Percentiles rank a stretch among this genome's conserved stretches.
phyloP scores from a whole-genome alignment of 805 yeast species.

The Brettanomyces custersianus region DNA sequence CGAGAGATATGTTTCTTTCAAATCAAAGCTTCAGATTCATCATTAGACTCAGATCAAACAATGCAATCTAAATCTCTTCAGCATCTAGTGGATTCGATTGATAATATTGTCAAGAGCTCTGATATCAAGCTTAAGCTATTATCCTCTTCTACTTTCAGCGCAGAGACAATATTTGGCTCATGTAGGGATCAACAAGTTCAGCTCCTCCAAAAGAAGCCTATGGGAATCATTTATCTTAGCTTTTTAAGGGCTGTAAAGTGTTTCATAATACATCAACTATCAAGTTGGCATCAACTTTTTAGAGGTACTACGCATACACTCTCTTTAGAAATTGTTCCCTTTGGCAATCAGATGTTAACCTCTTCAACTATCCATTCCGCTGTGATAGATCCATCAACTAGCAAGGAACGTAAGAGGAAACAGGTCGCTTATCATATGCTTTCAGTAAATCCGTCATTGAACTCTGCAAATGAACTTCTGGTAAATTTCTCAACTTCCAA shows the following conservation, averaged over 20 bases:
- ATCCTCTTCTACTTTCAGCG: constrained; percentile 20
- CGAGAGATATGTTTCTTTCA: constrained; percentile 25
- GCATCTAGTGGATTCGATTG: constrained; percentile 23
- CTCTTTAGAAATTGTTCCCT: constrained; percentile 33
- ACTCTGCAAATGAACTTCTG: constrained; percentile 36
- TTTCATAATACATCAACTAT: constrained; percentile 23
- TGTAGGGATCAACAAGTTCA: constrained; percentile 8
- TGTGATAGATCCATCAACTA: constrained; percentile 1
- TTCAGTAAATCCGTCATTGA: constrained; percentile 39
- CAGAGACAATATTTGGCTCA: constrained; percentile 16
- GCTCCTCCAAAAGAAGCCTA: constrained; percentile 16
- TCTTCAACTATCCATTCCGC: constrained; percentile 19
- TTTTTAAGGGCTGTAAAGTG: constrained; percentile 42
- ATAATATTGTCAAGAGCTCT: constrained; percentile 21
- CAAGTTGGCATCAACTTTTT: constrained; percentile 11
- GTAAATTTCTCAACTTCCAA: constrained; percentile 22
- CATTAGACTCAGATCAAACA: constrained; percentile 7
- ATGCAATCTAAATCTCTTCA: constrained; percentile 3
- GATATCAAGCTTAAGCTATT: constrained; percentile 16
- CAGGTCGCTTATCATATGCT: constrained; percentile 23
- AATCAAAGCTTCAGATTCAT: constrained; percentile 10
- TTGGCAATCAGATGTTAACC: constrained; percentile 36
- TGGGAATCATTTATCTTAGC: constrained; percentile 31
- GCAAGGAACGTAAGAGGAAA: constrained; percentile 4
- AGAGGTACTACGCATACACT: constrained; percentile 17